Percentiles rank a stretch among this genome's conserved stretches.
Conservation (phyloP, 1,284 basidiomycete genomes). For the Sphaerobolus stellatus region DNA sequence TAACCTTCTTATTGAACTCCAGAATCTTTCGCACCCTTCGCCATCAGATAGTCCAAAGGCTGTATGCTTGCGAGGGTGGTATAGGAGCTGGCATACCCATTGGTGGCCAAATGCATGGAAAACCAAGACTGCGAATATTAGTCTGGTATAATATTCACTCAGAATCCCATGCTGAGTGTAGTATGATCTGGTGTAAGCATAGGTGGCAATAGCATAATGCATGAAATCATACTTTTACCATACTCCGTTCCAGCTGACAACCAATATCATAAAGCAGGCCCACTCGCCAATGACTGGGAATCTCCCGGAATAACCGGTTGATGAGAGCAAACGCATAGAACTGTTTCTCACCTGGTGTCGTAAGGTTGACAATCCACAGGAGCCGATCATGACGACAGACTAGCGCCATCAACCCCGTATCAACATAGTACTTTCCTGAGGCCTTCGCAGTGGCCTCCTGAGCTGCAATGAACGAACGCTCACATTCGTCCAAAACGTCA, state of each 20-base stretch:
- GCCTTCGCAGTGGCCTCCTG: constrained; percentile 32
- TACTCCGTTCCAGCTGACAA: constrained; percentile 37
- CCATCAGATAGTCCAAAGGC: constrained; percentile 36
- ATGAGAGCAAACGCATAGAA: constrained; percentile 38
- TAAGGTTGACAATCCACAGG: constrained; percentile 39
- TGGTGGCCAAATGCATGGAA: constrained; percentile 46
- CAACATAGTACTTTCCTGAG: constrained; percentile 26
- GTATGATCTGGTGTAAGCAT: too few species aligned
- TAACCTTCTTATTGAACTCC: constrained; percentile 31
- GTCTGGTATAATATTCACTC: constrained; percentile 15
- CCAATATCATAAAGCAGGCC: constrained; percentile 38
- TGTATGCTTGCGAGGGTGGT: constrained; percentile 32
- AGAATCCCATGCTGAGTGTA: constrained; percentile 39
- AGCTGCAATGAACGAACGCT: constrained; percentile 32
- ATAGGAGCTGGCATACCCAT: constrained; percentile 40
- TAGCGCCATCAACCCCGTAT: constrained; percentile 33
- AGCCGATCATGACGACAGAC: constrained; percentile 40
- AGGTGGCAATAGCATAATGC: too few species aligned
- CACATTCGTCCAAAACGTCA: constrained; percentile 37
- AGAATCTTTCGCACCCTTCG: constrained; percentile 38
- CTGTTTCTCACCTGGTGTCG: constrained; percentile 42
- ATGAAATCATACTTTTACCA: too few species aligned
- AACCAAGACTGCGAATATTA: constrained; percentile 36
- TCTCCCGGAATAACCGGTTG: constrained; percentile 25
- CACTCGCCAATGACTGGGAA: constrained; percentile 33